Percentiles rank a stretch among this genome's conserved stretches.
Conservation (phyloP, 2,329 filamentous ascomycete genomes). For the Metarhizium brunneum region DNA sequence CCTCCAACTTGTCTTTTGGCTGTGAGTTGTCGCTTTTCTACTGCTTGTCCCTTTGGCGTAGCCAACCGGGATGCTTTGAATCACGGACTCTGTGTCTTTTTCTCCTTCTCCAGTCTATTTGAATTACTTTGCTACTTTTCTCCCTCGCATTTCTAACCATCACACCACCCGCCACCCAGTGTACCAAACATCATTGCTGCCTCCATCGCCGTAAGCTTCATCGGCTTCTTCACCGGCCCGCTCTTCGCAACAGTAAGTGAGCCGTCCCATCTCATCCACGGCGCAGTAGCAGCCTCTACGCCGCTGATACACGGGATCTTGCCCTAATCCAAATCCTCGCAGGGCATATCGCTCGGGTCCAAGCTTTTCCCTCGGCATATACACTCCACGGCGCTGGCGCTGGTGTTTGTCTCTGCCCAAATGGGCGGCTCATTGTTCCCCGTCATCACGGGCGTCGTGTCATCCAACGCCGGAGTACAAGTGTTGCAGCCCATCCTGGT, state of each 20-base stretch:
- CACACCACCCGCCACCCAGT: neutral
- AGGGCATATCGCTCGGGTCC: constrained; percentile 44
- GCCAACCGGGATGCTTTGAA: too few species aligned
- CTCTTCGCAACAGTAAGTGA: constrained; percentile 28
- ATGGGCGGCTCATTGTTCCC: constrained; percentile 47
- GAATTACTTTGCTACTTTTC: neutral
- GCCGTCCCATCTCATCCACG: too few species aligned
- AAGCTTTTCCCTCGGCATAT: constrained; percentile 36
- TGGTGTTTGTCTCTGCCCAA: constrained; percentile 50
- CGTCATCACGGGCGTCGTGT: constrained; percentile 43
- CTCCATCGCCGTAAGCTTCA: constrained; percentile 41
- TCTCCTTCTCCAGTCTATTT: neutral
- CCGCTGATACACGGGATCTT: neutral
- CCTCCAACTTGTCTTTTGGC: constrained; percentile 52
- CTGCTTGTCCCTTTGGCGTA: too few species aligned
- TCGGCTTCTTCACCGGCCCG: constrained; percentile 50
- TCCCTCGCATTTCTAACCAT: too few species aligned
- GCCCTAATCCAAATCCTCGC: neutral
- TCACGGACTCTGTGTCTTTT: too few species aligned
- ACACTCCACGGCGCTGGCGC: constrained; percentile 15
- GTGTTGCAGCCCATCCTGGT: constrained; percentile 38
- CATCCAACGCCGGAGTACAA: constrained; percentile 32
- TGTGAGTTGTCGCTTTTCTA: constrained; percentile 23
- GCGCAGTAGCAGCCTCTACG: too few species aligned
- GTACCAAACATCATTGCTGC: constrained; percentile 37